Evolutionary conservation across 768 basidiomycete genomes (phyloP), one percentile per base, ranked within the genome.

Genomic region (Lactifluus rugatus): DNA sequence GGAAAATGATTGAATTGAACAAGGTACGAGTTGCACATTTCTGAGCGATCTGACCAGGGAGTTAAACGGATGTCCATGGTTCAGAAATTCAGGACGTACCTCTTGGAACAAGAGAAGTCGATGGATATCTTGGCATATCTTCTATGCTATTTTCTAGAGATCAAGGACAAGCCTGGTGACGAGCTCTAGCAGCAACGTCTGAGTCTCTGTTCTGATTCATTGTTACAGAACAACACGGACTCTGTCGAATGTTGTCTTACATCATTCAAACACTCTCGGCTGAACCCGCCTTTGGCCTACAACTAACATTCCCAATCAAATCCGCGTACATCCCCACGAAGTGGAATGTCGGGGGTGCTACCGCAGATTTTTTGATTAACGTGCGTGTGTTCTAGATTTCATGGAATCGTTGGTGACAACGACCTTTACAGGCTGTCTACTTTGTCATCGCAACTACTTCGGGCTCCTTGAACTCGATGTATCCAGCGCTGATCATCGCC

Each of bases 1-100:
- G 94, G 94, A 89, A 93, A 71, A 81, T 92, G 70, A 74, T 96
- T 39, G 95, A 97, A 62, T 70, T 91, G 23, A 98, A 98, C 74
- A 96, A 91, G 77, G 93, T 93, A 31, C 17, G 31, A 48, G 11
- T 42, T n/a, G n/a, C 8, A 8, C 14, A 28, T 44, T 46, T 23
- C 34, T 47, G 17, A 5, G 37, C 5, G 31, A 17, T 32, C n/a
- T 44, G 36, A 42, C 34, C n/a, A 26, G 16, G 32, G 14, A 16
- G 26, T 49, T 44, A n/a, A 59, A 25, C 23, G 57, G 9, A 16
- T 21, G 19, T 56, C 37, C 48, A 25, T 57, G 51, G n/a, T 28
- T 32, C 64, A 96, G 93, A 93, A 93, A 85, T 94, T 97, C 72
- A 81, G 89, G 21, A 72, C 75, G n/a, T 85, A 85, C 68, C 72